Conservation (phyloP, 192 early-diverging fungal genomes). For the Backusella circina region DNA sequence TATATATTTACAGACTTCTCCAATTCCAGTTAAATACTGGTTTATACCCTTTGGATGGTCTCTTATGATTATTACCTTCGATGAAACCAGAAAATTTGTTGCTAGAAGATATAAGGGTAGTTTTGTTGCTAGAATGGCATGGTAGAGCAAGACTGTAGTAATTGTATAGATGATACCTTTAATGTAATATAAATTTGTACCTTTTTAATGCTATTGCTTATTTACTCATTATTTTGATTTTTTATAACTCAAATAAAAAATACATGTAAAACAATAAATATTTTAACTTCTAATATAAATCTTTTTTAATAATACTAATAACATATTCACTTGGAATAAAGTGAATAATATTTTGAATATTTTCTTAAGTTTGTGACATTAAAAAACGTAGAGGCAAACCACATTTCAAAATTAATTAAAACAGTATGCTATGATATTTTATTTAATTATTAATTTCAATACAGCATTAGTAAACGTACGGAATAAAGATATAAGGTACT, state of each 20-base stretch:
- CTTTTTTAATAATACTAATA: no score
- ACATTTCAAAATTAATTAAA: not conserved
- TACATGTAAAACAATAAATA: not conserved
- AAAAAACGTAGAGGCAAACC: not conserved
- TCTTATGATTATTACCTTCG: conserved; percentile 50
- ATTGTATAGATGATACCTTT: not conserved
- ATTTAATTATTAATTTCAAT: not conserved
- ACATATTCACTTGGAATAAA: no score
- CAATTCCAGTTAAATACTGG: conserved; percentile 63
- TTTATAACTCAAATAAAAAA: not conserved
- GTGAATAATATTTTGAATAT: not conserved
- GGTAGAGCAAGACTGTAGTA: not conserved
- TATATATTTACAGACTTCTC: conserved; percentile 47
- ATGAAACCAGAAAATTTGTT: conserved; percentile 60
- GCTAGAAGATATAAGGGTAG: conserved; percentile 26
- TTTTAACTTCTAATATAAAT: no score
- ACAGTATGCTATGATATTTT: not conserved
- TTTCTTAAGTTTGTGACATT: not conserved
- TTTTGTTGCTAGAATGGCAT: conserved; percentile 16
- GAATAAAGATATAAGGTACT: conserved; percentile 82
- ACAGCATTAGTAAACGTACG: conserved; percentile 53
- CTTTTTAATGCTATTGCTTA: not conserved
- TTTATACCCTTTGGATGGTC: conserved; percentile 58
- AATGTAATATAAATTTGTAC: not conserved
- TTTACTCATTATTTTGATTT: not conserved